Evolutionary conservation across 305 asterid species (phyloP).

Genomic region (Rubia tinctorum): DNA sequence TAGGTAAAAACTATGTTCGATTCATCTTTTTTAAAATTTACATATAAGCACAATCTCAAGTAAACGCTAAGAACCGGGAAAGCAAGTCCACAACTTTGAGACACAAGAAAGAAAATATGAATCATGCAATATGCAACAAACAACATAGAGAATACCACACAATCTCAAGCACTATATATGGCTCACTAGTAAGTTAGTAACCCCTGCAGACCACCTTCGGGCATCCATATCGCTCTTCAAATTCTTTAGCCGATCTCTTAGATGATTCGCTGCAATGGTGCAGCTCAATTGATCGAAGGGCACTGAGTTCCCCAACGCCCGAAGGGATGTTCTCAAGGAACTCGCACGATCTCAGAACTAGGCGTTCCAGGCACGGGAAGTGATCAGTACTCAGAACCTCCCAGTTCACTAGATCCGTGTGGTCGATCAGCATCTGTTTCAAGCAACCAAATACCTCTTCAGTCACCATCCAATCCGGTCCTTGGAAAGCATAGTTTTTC

Average conservation of each 20-base stretch:
- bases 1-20: not conserved
- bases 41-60: too few species aligned
- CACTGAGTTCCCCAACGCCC: constrained; percentile 13
- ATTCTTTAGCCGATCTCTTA: constrained; percentile 13
- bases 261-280: constrained; percentile 9
- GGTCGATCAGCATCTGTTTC: constrained; percentile 10
- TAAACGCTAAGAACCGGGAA: too few species aligned
- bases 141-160: not conserved
- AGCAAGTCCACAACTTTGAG: too few species aligned
- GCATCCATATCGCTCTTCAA: constrained; percentile 15
- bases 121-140: not conserved
- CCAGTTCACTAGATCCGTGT: constrained; percentile 6
- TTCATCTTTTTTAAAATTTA: not conserved
- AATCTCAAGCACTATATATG: too few species aligned
- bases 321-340: constrained; percentile 16
- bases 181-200: not conserved
- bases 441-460: constrained; percentile 7
- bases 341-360: constrained; percentile 17
- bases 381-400: not conserved
- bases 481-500: constrained; percentile 18
- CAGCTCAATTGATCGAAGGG: constrained; percentile 12
- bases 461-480: constrained; percentile 1
- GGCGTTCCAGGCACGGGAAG: constrained; percentile 18
- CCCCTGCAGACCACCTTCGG: not conserved
- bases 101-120: not conserved